Conservation (phyloP, 257 asterid species). For the Solanum corneliomulleri region DNA sequence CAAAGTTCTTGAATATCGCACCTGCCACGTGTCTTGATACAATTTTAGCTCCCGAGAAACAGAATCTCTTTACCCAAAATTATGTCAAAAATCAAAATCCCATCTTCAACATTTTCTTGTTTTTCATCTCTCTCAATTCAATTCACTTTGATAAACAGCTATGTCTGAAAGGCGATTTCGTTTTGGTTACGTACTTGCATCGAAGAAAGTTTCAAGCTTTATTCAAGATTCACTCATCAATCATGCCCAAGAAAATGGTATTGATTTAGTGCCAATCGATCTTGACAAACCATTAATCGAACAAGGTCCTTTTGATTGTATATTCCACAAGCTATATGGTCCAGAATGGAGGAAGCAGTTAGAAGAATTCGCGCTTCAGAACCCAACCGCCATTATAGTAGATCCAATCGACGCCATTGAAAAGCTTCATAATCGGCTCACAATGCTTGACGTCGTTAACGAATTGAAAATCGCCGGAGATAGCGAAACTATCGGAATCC, state of each 20-base stretch:
- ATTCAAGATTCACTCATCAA: slow-evolving; percentile 50
- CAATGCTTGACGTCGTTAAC: slow-evolving; percentile 67
- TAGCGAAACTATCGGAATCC: slow-evolving; percentile 25
- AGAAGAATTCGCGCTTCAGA: slow-evolving; percentile 8
- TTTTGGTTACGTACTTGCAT: slow-evolving; percentile 61
- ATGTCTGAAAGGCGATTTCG: slow-evolving; percentile 20
- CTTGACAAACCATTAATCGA: slow-evolving; percentile 36
- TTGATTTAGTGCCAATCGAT: slow-evolving; percentile 43
- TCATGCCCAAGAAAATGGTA: slow-evolving; percentile 37
- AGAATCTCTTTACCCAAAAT: neutral
- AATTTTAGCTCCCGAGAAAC: neutral
- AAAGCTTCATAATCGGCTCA: slow-evolving; percentile 54
- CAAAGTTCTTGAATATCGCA: too few species aligned
- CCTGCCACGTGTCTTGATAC: neutral
- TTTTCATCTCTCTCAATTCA: neutral
- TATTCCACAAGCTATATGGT: slow-evolving; percentile 51
- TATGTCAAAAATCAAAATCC: neutral
- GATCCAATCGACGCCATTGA: slow-evolving; percentile 44
- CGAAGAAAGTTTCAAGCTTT: slow-evolving; percentile 50
- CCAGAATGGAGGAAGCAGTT: slow-evolving; percentile 50
- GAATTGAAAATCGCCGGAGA: slow-evolving; percentile 4
- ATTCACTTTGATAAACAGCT: neutral
- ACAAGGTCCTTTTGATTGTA: slow-evolving; percentile 57
- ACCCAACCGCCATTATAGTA: slow-evolving; percentile 38
- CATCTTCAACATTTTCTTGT: neutral